Evolutionary conservation across 768 basidiomycete species (phyloP), one percentile per base, ranked within the genome.

Genomic region (Tylopilus plumbeoviolaceoides): DNA sequence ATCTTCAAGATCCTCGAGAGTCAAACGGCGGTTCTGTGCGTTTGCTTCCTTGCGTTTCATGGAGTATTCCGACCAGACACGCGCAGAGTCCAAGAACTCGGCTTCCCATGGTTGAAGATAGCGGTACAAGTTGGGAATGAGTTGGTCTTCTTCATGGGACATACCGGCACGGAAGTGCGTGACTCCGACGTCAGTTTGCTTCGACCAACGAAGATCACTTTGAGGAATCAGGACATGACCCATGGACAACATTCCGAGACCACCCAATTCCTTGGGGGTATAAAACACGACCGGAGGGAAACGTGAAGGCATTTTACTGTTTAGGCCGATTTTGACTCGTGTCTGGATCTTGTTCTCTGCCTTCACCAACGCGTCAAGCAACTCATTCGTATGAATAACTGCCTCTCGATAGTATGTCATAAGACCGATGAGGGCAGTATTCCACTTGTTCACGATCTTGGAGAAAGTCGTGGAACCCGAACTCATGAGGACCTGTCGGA

Each of bases 1-100:
- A 65, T 99, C 95, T 69, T 98, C 97, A 25, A 98, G 79, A 77
- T 98, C 97, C 69, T 99, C 97, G 18, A 99, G 77, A 2, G 97
- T 99, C 50, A 99, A 78, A 15, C 97, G 87, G 51, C 95, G 87
- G 72, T 98, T 98, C 68, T 97, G 93, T 1, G 97, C 95, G 58
- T 94, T 97, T n/a, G 97, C 97, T 67, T 99, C 97, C 70, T 98
- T 98, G 61, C 97, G 78, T 78, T 98, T 99, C 93, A 98, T 91
- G 0, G 95, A 95, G 70, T 99, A 99, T 70, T 99, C 97, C 0
- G 88, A 91, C 97, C 97, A 99, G 38, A 99, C 97, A 62, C 97
- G 92, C 38, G 95, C 95, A 2, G 95, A 98, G 66, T 99, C 97
- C 54, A 97, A 70, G 76, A 99, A 98, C 68, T 98, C 95, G 1